Evolutionary conservation across 805 yeast species (phyloP).

Genomic region (Schwanniomyces polymorphus): DNA sequence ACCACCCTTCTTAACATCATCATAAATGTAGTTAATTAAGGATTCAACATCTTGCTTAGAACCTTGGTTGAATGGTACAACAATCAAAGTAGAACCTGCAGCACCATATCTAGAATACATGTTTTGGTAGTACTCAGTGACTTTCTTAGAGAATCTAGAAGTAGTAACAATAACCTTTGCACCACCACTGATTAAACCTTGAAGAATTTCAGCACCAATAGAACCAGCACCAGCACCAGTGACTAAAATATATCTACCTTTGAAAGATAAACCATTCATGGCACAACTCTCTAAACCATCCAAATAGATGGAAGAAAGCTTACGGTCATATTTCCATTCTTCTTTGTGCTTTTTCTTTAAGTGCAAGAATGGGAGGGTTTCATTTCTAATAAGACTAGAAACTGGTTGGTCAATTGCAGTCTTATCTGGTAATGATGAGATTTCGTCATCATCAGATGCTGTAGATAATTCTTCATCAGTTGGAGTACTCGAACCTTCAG

Average conservation of each 20-base stretch:
- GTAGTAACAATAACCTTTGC: slow-evolving; percentile 97
- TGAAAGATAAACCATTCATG: slow-evolving; percentile 87
- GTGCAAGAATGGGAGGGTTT: slow-evolving; percentile 93
- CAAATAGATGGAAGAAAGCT: slow-evolving; percentile 73
- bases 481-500: slow-evolving; percentile 42
- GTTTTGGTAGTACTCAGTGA: slow-evolving; percentile 93
- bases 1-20: slow-evolving; percentile 81
- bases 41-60: slow-evolving; percentile 91
- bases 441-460: slow-evolving; percentile 71
- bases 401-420: slow-evolving; percentile 72
- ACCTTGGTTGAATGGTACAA: slow-evolving; percentile 99
- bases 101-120: slow-evolving; percentile 93
- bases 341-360: slow-evolving; percentile 72
- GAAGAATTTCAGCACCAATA: slow-evolving; percentile 94
- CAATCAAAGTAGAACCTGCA: slow-evolving; percentile 85
- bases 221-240: slow-evolving; percentile 99
- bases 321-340: slow-evolving; percentile 87
- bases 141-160: slow-evolving; percentile 89
- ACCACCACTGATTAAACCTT: slow-evolving; percentile 96
- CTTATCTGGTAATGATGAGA: slow-evolving; percentile 77
- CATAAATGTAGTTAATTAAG: slow-evolving; percentile 81
- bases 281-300: slow-evolving; percentile 94
- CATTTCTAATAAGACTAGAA: slow-evolving; percentile 70
- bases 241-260: slow-evolving; percentile 82
- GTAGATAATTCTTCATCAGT: slow-evolving; percentile 40